Evolutionary conservation across 1,139 yeast genomes (phyloP), one percentile per base, ranked within the genome.

Genomic region (Nakaseomyces bracarensis): DNA sequence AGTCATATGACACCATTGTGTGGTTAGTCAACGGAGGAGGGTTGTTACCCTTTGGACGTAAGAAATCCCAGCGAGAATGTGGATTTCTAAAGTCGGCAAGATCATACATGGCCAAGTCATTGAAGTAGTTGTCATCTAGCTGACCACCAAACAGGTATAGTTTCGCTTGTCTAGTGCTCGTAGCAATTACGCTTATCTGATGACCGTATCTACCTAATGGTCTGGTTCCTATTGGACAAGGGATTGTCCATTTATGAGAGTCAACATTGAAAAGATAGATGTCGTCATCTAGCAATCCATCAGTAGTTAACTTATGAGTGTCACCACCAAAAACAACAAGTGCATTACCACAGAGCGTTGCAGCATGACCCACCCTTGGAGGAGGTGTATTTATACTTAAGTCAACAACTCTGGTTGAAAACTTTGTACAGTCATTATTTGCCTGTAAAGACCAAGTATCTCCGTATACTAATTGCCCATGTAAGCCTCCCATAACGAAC

Each of bases 131-230:
- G 56, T 84, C 87, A 58, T 91, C 97, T 52, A 87, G 73, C 63
- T 91, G 97, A 42, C 99, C 99, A 41, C 98, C 99, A 66, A 87
- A 91, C 9, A 91, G 71, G 61, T 80, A 91, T 41, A 93, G 71
- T 50, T 81, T 74, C 4, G 93, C 80, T 41, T 84, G 82, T 50
- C 73, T 69, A 46, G 77, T 77, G 43, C 77, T 77, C 42, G 80
- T 68, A 11, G 80, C 75, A 44, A 78, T 71, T 5, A 74, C 72
- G 44, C 75, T 66, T 16, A 82, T 73, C 40, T 94, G 79, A 62
- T 91, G 97, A 16, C 98, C 98, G 61, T 91, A 91, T 49, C 99
- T 74, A 3, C 98, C 98, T 33, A 79, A 69, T 1, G 98, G 98
- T 55, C 85, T 79, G 46, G 77, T 75, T 20, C 94, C 91, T 18